These are phyloP conservation scores for Takashimella koratensis DNA, from an alignment of 1,284 basidiomycete genomes.

Conservation along the genomic window DNA sequence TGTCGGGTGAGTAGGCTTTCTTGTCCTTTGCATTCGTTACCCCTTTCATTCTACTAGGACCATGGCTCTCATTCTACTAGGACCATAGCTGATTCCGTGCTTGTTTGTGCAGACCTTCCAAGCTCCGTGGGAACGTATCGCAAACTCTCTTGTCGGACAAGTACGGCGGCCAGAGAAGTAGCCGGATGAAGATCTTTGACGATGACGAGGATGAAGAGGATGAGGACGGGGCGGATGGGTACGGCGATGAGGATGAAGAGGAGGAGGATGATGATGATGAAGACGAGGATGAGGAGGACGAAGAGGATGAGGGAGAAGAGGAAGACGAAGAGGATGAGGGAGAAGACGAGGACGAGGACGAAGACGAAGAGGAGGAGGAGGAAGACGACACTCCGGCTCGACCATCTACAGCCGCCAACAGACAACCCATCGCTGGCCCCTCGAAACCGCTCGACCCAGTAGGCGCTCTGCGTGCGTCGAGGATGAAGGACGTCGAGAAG, in stretches of 20 bases:
- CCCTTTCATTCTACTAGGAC: constrained; percentile 3
- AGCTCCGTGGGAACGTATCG: constrained; percentile 46
- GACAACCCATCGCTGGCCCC: constrained; percentile 10
- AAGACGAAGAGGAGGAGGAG: constrained; percentile 49
- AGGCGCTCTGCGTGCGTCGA: constrained; percentile 37
- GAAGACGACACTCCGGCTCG: constrained; percentile 49
- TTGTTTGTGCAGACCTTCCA: too few relatives aligned
- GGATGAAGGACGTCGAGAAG: constrained; percentile 55
- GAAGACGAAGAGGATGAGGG: constrained; percentile 50
- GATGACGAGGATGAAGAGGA: constrained; percentile 39
- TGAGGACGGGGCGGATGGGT: constrained; percentile 58
- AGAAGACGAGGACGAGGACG: constrained; percentile 52
- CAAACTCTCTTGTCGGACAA: constrained; percentile 55
- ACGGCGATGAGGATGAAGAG: constrained; percentile 65
- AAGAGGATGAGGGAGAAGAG: constrained; percentile 32
- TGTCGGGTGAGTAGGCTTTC: constrained; percentile 72
- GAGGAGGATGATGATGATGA: constrained; percentile 63
- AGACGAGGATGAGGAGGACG: constrained; percentile 42
- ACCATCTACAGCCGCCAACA: constrained; percentile 19
- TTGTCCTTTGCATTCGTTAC: too few relatives aligned
- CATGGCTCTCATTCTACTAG: too few relatives aligned
- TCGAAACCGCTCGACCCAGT: constrained; percentile 51
- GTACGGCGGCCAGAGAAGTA: constrained; percentile 66
- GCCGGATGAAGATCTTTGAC: constrained; percentile 58
- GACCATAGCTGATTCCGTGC: too few relatives aligned